Evolutionary conservation across 2,329 filamentous ascomycete genomes (phyloP).

Genomic region (Colletotrichum eleusines): DNA sequence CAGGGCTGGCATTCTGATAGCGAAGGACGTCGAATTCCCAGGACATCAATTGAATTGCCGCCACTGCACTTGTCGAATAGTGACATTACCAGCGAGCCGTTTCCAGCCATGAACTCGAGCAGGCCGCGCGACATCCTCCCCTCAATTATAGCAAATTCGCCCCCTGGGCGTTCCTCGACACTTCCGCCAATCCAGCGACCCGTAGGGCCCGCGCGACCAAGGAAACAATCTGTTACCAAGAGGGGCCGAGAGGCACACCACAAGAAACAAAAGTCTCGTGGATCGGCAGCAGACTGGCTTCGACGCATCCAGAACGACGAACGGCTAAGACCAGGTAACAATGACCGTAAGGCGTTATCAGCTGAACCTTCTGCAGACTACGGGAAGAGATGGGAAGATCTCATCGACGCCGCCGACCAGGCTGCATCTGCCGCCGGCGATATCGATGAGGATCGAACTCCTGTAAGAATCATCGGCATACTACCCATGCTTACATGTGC

Average conservation of each 20-base stretch:
- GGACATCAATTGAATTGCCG: conserved; percentile 79
- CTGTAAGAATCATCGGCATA: conserved; percentile 66
- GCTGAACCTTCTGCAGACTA: conserved; percentile 85
- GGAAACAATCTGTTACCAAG: conserved; percentile 89
- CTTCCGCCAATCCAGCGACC: conserved; percentile 85
- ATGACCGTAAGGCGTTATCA: conserved; percentile 85
- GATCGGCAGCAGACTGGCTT: conserved; percentile 76
- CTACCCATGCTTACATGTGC: conserved; percentile 1
- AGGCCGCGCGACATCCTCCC: conserved; percentile 82
- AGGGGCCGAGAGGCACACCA: conserved; percentile 81
- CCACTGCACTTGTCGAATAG: conserved; percentile 70
- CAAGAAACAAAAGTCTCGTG: conserved; percentile 80
- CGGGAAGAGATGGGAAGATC: conserved; percentile 94
- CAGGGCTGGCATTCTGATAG: conserved; percentile 80
- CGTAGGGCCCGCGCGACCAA: conserved; percentile 77
- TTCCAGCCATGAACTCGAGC: conserved; percentile 70
- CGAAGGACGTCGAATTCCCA: conserved; percentile 72
- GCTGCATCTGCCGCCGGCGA: conserved; percentile 89
- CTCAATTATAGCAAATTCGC: conserved; percentile 84
- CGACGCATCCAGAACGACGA: conserved; percentile 70
- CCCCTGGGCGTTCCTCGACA: conserved; percentile 88
- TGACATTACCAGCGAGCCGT: conserved; percentile 80
- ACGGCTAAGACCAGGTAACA: conserved; percentile 73
- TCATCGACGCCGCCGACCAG: conserved; percentile 85
- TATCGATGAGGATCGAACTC: conserved; percentile 90